Base-by-base conservation (phyloP, 192 early-diverging fungal species). In the Entophlyctis luteolus region DNA sequence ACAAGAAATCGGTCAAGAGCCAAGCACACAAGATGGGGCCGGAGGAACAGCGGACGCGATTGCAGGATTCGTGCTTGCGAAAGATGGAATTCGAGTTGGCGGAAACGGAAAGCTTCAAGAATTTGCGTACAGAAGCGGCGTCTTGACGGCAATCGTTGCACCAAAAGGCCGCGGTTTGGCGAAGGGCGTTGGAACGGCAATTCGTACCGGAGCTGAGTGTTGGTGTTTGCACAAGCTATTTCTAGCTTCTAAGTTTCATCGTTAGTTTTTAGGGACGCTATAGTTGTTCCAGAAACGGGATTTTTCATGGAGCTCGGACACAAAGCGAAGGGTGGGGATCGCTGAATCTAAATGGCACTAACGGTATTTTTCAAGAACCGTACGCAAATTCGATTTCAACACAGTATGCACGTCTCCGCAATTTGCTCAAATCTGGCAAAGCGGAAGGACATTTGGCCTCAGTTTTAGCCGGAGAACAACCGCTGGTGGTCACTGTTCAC, bases 1-100 rank as follows among this genome's bases (percentile, higher is more conserved):
- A 38, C 62, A 76, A 25, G 90, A 90, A 67, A 90, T 91, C 57
- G 46, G 65, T 28, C 49, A 63, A 2, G 90, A 91, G 70, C 65
- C 48, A 1, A 54, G 62, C 23, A 90, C 89, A 25, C 59, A 73
- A 29, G 88, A 90, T 77, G 88, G 88, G 10, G 20, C 53, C 42
- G 10, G 55, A 72, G 32, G 72, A n/a, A 65, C 73, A 20, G 23
- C 62, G n/a, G 59, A 77, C 37, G 83, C 88, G 39, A 60, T 85
- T n/a, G 87, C 88, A 55, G 58, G 58, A 6, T 38, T 60, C 14
- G 58, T 60, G 3, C 22, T 18, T 16, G 58, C 58, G 4, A 60
- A 60, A 25, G 58, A 60, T 46, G 89, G 89, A 14, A 49, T 91
- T 22, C 81, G 83, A 59, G 72, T 91, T 18, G 89, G 72, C 16